A percentile compares a stretch with the other conserved stretches of the same genome.
Evolutionary conservation across 2,329 filamentous ascomycete genomes (phyloP).

Genomic region (Fusarium humuli): DNA sequence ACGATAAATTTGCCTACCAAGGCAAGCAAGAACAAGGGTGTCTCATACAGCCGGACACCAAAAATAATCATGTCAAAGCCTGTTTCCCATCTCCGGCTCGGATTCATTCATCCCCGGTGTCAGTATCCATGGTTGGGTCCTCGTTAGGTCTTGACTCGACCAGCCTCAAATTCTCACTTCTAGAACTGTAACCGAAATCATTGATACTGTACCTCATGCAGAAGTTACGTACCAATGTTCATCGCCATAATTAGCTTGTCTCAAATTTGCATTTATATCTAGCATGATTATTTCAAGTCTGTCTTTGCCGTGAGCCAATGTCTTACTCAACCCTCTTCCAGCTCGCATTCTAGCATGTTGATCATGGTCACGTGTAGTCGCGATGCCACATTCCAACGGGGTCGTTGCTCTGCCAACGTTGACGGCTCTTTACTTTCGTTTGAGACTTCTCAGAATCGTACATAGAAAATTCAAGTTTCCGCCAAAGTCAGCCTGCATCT

Average conservation of each 20-base stretch:
- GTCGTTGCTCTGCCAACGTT: constrained; percentile 33
- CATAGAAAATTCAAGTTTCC: constrained; percentile 21
- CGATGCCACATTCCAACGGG: constrained; percentile 14
- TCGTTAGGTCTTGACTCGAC: neutral
- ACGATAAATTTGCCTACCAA: neutral
- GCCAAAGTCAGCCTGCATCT: neutral
- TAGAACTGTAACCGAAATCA: neutral
- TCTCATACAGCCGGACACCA: neutral
- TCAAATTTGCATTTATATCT: neutral
- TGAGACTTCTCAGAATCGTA: constrained; percentile 1
- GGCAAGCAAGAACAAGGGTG: constrained; percentile 5
- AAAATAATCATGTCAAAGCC: constrained; percentile 22
- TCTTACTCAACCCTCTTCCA: neutral
- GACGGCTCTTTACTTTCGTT: neutral
- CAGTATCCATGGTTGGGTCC: neutral
- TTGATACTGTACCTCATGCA: neutral
- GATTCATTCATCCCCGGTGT: neutral
- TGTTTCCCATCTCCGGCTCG: constrained; percentile 3
- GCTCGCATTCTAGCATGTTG: neutral
- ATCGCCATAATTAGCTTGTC: neutral
- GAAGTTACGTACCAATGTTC: neutral
- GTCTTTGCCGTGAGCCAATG: neutral
- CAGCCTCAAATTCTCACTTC: constrained; percentile 15
- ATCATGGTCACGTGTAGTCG: constrained; percentile 20
- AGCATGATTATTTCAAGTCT: neutral